Base-by-base conservation (phyloP, 169 alveolate species). In the Plasmodium yoelii region DNA sequence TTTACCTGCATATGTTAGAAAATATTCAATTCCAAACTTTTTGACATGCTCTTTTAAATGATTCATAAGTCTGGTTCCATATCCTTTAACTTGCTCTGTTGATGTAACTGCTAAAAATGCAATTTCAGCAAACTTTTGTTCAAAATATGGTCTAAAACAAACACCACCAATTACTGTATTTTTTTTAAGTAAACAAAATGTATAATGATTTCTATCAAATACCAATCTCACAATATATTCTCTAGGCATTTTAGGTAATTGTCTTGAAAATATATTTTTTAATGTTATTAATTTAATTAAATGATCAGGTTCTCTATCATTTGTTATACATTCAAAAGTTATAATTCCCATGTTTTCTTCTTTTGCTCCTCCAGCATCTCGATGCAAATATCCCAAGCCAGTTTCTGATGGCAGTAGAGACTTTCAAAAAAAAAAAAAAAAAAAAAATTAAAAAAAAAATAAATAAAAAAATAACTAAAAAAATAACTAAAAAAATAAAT, bases 61-160 rank as follows among this genome's bases (percentile, higher is more conserved):
- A 87, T 98, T 98, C 99, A 98, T 98, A 34, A 98, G 90, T 59
- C 99, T 93, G 1, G 99, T 98, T 15, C 99, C 99, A 90, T 97
- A 98, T 5, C 99, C 99, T 80, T 97, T 97, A 1, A 98, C 99
- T 90, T 98, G 98, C 70, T 98, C 99, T 0, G 99, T 94, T 34
- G 99, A 97, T 28, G 99, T 97, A 28, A 98, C 98, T n/a, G 99
- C 99, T 42, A 98, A 94, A 94, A 98, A 98, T 10, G 99, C 99
- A 15, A 98, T 97, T 94, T 98, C 99, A 28, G 99, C 99, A 92
- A 98, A 98, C 75, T 96, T 92, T 88, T 95, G 97, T 73, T 94
- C 96, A 63, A 96, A 96, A 88, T 95, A 96, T 1, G 98, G 98
- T 49, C 98, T 90, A 77, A 96, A 96, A 86, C 98, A 96, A 39